These are phyloP conservation scores for Miscanthus sacchariflorus DNA, from an alignment of 202 grass and related monocot species.

Conservation along the genomic window DNA sequence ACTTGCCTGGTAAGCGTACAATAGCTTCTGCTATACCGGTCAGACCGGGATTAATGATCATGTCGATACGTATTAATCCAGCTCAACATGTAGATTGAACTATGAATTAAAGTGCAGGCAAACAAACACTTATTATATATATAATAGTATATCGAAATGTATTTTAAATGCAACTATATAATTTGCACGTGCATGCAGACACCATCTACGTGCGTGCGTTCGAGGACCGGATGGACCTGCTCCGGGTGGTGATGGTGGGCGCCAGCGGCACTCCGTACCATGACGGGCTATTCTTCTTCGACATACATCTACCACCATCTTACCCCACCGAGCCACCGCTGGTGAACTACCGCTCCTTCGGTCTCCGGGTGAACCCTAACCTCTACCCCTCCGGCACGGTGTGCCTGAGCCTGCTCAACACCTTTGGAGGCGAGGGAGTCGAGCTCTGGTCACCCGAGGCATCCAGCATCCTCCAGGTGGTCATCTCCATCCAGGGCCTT, in stretches of 20 bases:
- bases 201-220: neutral
- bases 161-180: too few species aligned
- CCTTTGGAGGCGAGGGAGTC: neutral
- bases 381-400: neutral
- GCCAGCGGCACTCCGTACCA: neutral
- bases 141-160: too few species aligned
- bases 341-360: neutral
- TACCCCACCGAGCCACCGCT: neutral
- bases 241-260: neutral
- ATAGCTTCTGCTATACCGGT: too few species aligned
- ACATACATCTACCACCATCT: neutral
- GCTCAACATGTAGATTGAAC: too few species aligned
- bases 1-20: neutral
- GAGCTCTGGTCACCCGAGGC: neutral
- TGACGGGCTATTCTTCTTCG: conserved; percentile 6
- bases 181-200: neutral
- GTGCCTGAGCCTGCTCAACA: conserved; percentile 9
- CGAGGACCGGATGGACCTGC: conserved; percentile 1
- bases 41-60: too few species aligned
- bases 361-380: neutral
- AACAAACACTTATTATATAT: too few species aligned
- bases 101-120: too few species aligned
- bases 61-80: too few species aligned
- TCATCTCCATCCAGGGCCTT: neutral
- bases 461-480: neutral